Evolutionary conservation across 1,139 yeast species (phyloP).

Genomic region (Magnusiomyces tetraspermus): DNA sequence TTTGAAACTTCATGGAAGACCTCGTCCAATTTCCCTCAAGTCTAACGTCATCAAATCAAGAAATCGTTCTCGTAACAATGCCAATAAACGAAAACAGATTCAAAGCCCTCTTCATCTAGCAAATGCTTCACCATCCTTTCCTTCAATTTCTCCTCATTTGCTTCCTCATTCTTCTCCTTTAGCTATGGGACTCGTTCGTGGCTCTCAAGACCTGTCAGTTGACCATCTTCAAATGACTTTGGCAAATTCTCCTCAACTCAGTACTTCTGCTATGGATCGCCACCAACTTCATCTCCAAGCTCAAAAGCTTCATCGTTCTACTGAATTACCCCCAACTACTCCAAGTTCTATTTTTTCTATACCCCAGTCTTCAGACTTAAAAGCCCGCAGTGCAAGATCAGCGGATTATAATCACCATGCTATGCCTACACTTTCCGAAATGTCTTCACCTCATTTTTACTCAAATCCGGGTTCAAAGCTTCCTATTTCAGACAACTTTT

Average conservation of each 20-base stretch:
- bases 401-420: not conserved
- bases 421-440: not conserved
- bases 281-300: constrained; percentile 7
- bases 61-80: constrained; percentile 43
- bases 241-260: not conserved
- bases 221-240: constrained; percentile 7
- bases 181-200: constrained; percentile 13
- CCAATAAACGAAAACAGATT: constrained; percentile 11
- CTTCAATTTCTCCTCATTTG: constrained; percentile 20
- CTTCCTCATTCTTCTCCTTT: constrained; percentile 19
- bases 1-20: constrained; percentile 79
- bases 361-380: constrained; percentile 4
- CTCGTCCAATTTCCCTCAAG: constrained; percentile 81
- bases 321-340: constrained; percentile 6
- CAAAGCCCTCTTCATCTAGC: constrained; percentile 20
- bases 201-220: not conserved
- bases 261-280: constrained; percentile 4
- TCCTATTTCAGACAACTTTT: not conserved
- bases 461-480: not conserved
- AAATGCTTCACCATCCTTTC: constrained; percentile 18
- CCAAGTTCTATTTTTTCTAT: constrained; percentile 12
- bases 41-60: constrained; percentile 87
- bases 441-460: not conserved
- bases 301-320: not conserved
- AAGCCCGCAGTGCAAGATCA: not conserved